Conservation (phyloP, 495 filamentous ascomycete species). For the Annulohypoxylon nitens region DNA sequence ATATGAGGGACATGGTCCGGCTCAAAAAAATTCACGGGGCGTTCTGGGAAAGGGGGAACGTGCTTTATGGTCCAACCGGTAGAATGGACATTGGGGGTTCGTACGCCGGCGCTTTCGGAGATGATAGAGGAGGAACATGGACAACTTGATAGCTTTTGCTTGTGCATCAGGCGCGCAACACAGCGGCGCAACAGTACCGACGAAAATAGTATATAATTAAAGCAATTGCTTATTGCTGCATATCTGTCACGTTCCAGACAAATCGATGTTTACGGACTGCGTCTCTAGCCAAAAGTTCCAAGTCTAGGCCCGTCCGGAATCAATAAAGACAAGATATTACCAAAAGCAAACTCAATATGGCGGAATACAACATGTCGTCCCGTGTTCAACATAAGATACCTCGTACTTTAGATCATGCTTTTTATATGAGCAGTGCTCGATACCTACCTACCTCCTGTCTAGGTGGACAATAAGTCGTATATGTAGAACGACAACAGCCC, state of each 20-base stretch:
- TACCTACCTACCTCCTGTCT: background rate
- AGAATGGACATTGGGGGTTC: constrained; percentile 37
- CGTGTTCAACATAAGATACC: background rate
- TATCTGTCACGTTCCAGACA: constrained; percentile 1
- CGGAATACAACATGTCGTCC: background rate
- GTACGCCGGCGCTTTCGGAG: constrained; percentile 25
- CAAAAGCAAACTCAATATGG: background rate
- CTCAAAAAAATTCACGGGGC: constrained; percentile 40
- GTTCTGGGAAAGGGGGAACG: constrained; percentile 37
- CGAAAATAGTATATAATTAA: constrained; percentile 38
- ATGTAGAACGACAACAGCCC: background rate
- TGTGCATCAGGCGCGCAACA: constrained; percentile 16
- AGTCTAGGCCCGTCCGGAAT: background rate
- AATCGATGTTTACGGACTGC: background rate
- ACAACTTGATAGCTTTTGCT: constrained; percentile 18
- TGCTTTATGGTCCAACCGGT: constrained; percentile 29
- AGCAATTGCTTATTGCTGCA: constrained; percentile 15
- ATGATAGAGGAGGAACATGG: constrained; percentile 26
- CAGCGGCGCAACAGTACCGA: constrained; percentile 17
- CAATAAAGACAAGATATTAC: constrained; percentile 2
- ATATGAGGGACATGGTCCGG: constrained; percentile 35
- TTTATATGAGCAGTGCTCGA: background rate
- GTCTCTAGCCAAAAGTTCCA: background rate
- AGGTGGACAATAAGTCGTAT: background rate
- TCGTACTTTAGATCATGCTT: background rate